phyloP scores from a whole-genome alignment of 768 basidiomycete species.

The Tephrocybe sp. region DNA sequence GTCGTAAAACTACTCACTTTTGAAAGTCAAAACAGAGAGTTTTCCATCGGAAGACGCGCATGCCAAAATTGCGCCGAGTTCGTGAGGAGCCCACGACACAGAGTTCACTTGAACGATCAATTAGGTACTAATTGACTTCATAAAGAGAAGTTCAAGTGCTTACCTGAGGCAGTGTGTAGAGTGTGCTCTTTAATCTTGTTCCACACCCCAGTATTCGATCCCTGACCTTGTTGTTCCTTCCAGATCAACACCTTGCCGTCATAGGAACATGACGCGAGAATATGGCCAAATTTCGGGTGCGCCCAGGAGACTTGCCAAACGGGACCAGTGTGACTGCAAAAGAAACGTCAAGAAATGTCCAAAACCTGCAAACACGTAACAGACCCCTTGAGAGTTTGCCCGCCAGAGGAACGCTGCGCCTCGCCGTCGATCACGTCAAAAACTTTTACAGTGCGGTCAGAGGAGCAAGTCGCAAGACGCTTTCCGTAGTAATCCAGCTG shows the following conservation, averaged over 20 bases:
- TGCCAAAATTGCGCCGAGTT: conserved; percentile 93
- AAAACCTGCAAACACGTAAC: conserved; percentile 16
- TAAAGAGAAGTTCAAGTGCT: conserved; percentile 20
- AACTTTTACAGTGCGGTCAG: conserved; percentile 91
- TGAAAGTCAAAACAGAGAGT: conserved; percentile 93
- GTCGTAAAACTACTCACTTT: conserved; percentile 53
- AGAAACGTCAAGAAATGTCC: not conserved
- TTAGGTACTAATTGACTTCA: not conserved
- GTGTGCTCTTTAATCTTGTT: conserved; percentile 94
- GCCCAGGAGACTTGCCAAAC: conserved; percentile 99
- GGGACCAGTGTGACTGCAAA: conserved; percentile 84
- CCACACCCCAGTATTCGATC: conserved; percentile 66
- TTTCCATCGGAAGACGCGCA: conserved; percentile 98
- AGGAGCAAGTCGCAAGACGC: conserved; percentile 94
- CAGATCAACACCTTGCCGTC: conserved; percentile 98
- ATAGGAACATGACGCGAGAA: conserved; percentile 97
- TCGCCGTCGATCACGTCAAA: conserved; percentile 95
- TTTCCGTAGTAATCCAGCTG: conserved; percentile 98
- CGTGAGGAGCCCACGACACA: conserved; percentile 98
- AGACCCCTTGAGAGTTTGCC: conserved; percentile 81
- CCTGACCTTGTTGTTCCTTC: conserved; percentile 80
- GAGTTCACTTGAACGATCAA: conserved; percentile 71
- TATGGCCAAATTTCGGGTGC: conserved; percentile 95
- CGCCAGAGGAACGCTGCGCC: conserved; percentile 53
- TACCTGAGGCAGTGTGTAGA: conserved; percentile 91